Percentiles rank a stretch among this genome's conserved stretches.
Conservation (phyloP, 2,329 filamentous ascomycete genomes). For the Xenosphaeropsis pyriputrescens region DNA sequence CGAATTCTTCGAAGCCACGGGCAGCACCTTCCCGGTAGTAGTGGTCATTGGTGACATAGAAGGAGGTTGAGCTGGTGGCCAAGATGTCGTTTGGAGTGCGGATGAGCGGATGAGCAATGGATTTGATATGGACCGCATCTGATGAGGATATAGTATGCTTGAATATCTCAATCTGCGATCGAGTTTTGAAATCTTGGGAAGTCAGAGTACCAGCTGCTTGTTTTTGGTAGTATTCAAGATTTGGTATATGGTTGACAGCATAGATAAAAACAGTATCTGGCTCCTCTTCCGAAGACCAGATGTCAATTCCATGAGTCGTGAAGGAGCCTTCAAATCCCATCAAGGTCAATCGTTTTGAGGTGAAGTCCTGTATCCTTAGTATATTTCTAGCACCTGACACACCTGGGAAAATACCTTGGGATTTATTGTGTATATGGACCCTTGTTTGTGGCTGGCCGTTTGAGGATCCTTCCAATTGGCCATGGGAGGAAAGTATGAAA, state of each 20-base stretch:
- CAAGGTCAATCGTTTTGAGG: slow-evolving; percentile 28
- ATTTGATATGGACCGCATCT: neutral
- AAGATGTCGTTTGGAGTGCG: slow-evolving; percentile 43
- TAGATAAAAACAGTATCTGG: slow-evolving; percentile 38
- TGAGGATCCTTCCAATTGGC: slow-evolving; percentile 24
- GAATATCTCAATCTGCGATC: slow-evolving; percentile 43
- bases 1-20: slow-evolving; percentile 31
- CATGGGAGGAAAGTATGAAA: slow-evolving; percentile 36
- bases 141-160: slow-evolving; percentile 11
- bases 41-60: slow-evolving; percentile 49
- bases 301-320: slow-evolving; percentile 44
- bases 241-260: slow-evolving; percentile 42
- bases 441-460: slow-evolving; percentile 17
- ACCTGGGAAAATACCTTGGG: slow-evolving; percentile 22
- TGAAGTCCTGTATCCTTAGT: slow-evolving; percentile 23
- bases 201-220: slow-evolving; percentile 6
- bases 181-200: slow-evolving; percentile 20
- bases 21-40: slow-evolving; percentile 30
- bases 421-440: slow-evolving; percentile 24
- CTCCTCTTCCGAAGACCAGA: slow-evolving; percentile 31
- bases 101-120: slow-evolving; percentile 24
- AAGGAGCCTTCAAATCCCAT: slow-evolving; percentile 37
- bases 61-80: slow-evolving; percentile 27
- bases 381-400: no score
- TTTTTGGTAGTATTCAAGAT: slow-evolving; percentile 22